Conservation (phyloP, 805 yeast species). For the Kodamaea laetipori region DNA sequence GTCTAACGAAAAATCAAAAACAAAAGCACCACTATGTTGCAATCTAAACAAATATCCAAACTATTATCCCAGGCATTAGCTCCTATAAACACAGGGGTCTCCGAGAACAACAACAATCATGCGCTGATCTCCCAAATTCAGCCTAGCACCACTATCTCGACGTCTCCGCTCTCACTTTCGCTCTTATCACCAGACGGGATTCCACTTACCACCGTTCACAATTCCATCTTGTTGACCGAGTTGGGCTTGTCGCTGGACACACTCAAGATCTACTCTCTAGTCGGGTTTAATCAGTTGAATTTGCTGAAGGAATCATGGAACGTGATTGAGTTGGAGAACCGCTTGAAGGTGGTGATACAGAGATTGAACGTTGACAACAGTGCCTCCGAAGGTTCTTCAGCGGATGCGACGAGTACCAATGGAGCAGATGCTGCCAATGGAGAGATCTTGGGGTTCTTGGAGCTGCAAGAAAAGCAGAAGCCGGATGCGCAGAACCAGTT, state of each 20-base stretch:
- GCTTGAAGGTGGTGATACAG: constrained; percentile 30
- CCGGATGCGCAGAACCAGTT: constrained; percentile 15
- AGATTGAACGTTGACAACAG: constrained; percentile 16
- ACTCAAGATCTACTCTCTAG: constrained; percentile 36
- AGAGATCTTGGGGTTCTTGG: constrained; percentile 9
- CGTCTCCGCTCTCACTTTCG: constrained; percentile 33
- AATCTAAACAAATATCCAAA: constrained; percentile 39
- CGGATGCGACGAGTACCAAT: neutral
- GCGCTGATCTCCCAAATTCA: constrained; percentile 4
- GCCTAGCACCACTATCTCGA: constrained; percentile 13
- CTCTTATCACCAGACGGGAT: constrained; percentile 40
- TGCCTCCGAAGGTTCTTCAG: constrained; percentile 1
- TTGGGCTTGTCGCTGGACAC: constrained; percentile 27
- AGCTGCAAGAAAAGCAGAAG: constrained; percentile 6
- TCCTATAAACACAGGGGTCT: constrained; percentile 15
- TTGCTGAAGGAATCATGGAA: constrained; percentile 26
- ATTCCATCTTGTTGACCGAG: constrained; percentile 18
- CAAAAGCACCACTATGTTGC: constrained; percentile 32
- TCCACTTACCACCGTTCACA: constrained; percentile 41
- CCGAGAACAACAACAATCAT: neutral
- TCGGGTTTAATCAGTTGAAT: constrained; percentile 34
- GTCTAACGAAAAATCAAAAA: constrained; percentile 1
- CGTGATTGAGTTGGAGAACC: constrained; percentile 31
- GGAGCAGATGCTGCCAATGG: constrained; percentile 13
- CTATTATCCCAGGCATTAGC: constrained; percentile 36